Evolutionary conservation across 192 early-diverging fungal genomes (phyloP).

Genomic region (Coemansia sp.): DNA sequence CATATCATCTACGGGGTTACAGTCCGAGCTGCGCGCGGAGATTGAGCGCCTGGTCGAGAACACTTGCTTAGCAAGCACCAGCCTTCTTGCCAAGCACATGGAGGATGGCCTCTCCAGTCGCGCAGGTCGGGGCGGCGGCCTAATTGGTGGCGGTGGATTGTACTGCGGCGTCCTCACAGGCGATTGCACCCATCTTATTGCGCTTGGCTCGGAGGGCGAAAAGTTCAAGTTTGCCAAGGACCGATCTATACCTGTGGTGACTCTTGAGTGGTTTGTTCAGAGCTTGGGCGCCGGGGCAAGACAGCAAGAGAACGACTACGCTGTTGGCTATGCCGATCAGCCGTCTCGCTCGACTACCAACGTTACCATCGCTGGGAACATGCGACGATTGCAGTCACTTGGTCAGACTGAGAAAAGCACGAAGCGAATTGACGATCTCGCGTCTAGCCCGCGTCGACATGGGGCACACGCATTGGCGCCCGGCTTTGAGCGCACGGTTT

Average conservation of each 20-base stretch:
- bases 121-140: no score
- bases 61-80: neutral
- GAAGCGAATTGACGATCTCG: neutral
- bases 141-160: conserved; percentile 36
- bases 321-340: neutral
- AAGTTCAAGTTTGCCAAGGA: conserved; percentile 46
- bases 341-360: neutral
- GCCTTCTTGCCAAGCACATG: neutral
- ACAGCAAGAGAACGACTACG: conserved; percentile 24
- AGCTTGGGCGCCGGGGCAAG: conserved; percentile 21
- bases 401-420: neutral
- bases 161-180: conserved; percentile 30
- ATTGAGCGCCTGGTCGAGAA: conserved; percentile 18
- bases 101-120: neutral
- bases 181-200: conserved; percentile 48
- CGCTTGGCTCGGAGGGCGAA: conserved; percentile 16
- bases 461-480: neutral
- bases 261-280: conserved; percentile 36
- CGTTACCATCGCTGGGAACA: neutral
- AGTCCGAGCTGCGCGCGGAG: conserved; percentile 25
- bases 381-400: neutral
- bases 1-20: conserved; percentile 42
- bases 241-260: conserved; percentile 27
- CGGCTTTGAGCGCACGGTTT: neutral
- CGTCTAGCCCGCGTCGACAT: neutral